Evolutionary conservation across 2,329 filamentous ascomycete species (phyloP), one percentile per base, ranked within the genome.

Genomic region (Penicillium sclerotigenum): DNA sequence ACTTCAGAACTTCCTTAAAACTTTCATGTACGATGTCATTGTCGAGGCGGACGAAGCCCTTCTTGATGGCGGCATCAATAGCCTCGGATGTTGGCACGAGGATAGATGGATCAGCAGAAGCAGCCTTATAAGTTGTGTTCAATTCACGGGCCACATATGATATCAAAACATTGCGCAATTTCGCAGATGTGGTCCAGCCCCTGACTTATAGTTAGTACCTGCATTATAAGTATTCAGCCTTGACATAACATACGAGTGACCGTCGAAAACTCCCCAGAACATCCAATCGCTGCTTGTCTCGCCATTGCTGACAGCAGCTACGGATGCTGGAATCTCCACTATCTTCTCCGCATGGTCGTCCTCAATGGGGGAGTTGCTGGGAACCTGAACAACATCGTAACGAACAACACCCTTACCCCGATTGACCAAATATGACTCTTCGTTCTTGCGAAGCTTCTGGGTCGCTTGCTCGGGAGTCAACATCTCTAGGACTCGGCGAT

Each of bases 201-300:
- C 91, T 95, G 65, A 34, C 40, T 54, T 37, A 14, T 45, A 48
- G 49, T 71, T 48, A 67, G 60, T 41, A 24, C 13, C 14, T 22
- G n/a, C 5, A 16, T n/a, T 8, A 6, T 45, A 37, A 33, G 4
- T 24, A 16, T 31, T 24, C 37, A 10, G n/a, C 8, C 33, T 14
- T n/a, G 29, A 37, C 52, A 28, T 45, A 16, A 82, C 83, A 75
- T 79, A 93, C 90, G 90, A 90, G 75, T 99, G 94, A 0, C 94
- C 94, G 71, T 99, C 94, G 74, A 97, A 99, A 18, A 99, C 92
- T 56, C 92, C 94, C 94, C 95, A 99, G 74, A 99, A 99, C 91
- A 97, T 97, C 94, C 94, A 99, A 75, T 99, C 95, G 59, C 84
- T 90, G 57, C 81, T 85, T 18, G 80, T 62, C 16, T 82, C 80